phyloP scores from a whole-genome alignment of 1,284 basidiomycete genomes.

The Ceratobasidium sp. region DNA sequence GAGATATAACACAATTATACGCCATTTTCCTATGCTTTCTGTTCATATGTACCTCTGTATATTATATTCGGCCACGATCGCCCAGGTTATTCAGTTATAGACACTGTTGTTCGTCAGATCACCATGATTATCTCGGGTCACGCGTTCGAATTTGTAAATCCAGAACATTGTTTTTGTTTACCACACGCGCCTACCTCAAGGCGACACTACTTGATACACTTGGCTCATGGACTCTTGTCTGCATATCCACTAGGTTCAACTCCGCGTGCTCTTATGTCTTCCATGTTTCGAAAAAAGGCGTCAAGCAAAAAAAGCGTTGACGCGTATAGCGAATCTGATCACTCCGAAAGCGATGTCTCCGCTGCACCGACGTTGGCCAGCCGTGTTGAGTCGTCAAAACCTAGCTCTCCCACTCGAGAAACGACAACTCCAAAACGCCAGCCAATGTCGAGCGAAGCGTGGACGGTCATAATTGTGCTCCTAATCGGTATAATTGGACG shows the following conservation, averaged over 20 bases:
- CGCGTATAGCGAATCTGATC: slow-evolving; percentile 35
- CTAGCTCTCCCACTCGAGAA: slow-evolving; percentile 5
- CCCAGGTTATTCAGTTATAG: background rate
- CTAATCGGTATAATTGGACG: slow-evolving; percentile 26
- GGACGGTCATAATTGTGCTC: slow-evolving; percentile 30
- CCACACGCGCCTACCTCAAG: slow-evolving; percentile 30
- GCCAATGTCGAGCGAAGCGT: slow-evolving; percentile 30
- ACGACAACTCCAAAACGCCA: slow-evolving; percentile 12
- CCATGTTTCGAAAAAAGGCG: slow-evolving; percentile 41
- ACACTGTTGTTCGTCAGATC: background rate
- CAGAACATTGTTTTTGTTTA: slow-evolving; percentile 22
- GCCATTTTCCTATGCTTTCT: background rate
- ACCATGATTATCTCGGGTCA: slow-evolving; percentile 9
- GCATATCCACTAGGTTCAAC: slow-evolving; percentile 22
- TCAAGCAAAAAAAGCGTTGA: slow-evolving; percentile 33
- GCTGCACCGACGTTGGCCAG: background rate
- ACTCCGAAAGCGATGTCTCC: slow-evolving; percentile 33
- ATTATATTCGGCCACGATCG: slow-evolving; percentile 4
- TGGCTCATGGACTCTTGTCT: slow-evolving; percentile 21
- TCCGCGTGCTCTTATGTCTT: slow-evolving; percentile 32
- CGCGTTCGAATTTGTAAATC: slow-evolving; percentile 34
- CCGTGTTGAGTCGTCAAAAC: slow-evolving; percentile 14
- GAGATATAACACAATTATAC: slow-evolving; percentile 4
- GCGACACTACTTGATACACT: slow-evolving; percentile 15
- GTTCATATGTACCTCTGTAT: slow-evolving; percentile 24